Conservation (phyloP, 108 stramenopile genomes). For the Schizochytrium sp. region DNA sequence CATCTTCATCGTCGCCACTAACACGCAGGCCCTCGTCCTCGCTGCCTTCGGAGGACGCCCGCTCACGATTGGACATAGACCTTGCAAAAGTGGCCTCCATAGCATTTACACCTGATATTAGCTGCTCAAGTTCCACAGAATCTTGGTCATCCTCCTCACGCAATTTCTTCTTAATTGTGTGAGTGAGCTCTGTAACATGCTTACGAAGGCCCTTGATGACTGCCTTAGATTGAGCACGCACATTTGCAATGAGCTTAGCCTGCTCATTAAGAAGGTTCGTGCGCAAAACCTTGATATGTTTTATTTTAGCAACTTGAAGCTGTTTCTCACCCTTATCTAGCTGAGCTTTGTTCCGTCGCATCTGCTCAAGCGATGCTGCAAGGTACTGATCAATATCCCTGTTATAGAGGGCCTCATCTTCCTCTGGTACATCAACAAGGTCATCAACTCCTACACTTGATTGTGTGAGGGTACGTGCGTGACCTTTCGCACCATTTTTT, state of each 20-base stretch:
- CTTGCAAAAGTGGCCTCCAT: conserved; percentile 7
- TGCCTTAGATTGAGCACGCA: conserved; percentile 23
- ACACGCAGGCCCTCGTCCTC: neutral
- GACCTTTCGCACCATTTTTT: neutral
- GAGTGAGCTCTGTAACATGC: conserved; percentile 15
- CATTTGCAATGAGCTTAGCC: conserved; percentile 2
- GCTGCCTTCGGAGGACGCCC: neutral
- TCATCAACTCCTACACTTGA: conserved; percentile 27
- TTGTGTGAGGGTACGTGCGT: neutral
- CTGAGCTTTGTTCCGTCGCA: neutral
- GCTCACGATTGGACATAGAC: neutral
- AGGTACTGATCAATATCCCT: conserved; percentile 2
- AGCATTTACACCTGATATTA: neutral
- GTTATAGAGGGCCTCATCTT: neutral
- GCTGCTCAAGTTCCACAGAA: neutral
- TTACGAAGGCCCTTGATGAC: conserved; percentile 54
- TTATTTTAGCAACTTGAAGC: conserved; percentile 24
- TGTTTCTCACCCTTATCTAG: conserved; percentile 24
- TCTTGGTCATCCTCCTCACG: conserved; percentile 39
- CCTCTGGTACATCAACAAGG: conserved; percentile 47
- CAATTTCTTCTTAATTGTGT: neutral
- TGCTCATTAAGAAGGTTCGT: conserved; percentile 49
- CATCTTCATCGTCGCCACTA: neutral
- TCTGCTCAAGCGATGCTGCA: neutral
- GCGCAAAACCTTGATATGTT: conserved; percentile 55